Percentiles rank a stretch among this genome's conserved stretches.
These are phyloP conservation scores for Hypericum perforatum DNA, from an alignment of 345 rosid species.

Conservation along the genomic window DNA sequence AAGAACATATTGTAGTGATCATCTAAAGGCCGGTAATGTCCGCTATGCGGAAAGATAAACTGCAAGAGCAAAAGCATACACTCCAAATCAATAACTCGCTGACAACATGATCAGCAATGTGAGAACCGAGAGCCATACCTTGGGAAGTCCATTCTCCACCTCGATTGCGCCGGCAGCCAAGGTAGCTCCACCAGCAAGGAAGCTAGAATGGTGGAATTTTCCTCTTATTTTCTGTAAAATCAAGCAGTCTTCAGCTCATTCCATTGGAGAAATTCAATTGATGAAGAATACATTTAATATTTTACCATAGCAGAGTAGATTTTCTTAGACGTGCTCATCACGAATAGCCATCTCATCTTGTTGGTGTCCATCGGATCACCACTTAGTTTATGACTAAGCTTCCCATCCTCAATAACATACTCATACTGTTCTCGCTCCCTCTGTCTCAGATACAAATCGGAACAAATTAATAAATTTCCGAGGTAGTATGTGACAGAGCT, in stretches of 20 bases:
- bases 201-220: constrained; percentile 85
- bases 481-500: constrained; percentile 6
- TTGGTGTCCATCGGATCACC: constrained; percentile 47
- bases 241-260: not conserved
- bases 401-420: constrained; percentile 49
- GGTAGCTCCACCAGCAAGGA: constrained; percentile 91
- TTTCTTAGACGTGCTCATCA: constrained; percentile 68
- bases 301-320: constrained; percentile 69
- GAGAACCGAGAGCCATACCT: constrained; percentile 29
- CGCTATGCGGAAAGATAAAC: constrained; percentile 84
- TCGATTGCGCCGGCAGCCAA: constrained; percentile 78
- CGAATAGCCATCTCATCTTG: constrained; percentile 46
- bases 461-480: not conserved
- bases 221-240: constrained; percentile 80
- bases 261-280: not conserved
- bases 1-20: constrained; percentile 51
- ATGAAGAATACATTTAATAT: not conserved
- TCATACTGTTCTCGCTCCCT: constrained; percentile 83
- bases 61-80: constrained; percentile 12
- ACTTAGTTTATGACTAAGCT: constrained; percentile 48
- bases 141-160: constrained; percentile 58
- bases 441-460: constrained; percentile 26
- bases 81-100: too few species aligned
- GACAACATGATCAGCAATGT: too few species aligned
- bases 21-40: constrained; percentile 82